These are phyloP conservation scores for Auriscalpium microsporum DNA, from an alignment of 768 basidiomycete species.

Conservation along the genomic window DNA sequence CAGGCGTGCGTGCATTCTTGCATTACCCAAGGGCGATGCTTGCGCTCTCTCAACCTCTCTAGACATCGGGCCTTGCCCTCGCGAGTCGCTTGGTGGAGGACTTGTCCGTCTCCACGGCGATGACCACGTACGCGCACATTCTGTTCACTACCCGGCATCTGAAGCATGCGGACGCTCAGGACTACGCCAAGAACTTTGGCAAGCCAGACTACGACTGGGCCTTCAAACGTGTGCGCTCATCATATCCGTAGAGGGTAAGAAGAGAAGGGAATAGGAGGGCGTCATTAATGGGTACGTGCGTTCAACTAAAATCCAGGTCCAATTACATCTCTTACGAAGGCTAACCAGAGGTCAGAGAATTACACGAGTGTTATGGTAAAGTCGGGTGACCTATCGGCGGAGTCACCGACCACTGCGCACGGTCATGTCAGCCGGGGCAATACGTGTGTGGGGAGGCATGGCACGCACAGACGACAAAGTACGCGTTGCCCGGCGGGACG, in stretches of 20 bases:
- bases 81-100: constrained; percentile 13
- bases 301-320: too few relatives aligned
- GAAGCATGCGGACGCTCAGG: not conserved
- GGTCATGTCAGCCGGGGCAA: not conserved
- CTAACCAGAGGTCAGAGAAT: too few relatives aligned
- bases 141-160: not conserved
- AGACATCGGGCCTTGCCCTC: constrained; percentile 11
- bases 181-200: constrained; percentile 9
- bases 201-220: constrained; percentile 14
- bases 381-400: constrained; percentile 27
- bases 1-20: not conserved
- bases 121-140: constrained; percentile 3
- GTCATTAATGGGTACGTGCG: too few relatives aligned
- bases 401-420: constrained; percentile 27
- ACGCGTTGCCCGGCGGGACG: not conserved
- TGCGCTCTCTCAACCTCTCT: not conserved
- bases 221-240: constrained; percentile 2
- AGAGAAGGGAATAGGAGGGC: too few relatives aligned
- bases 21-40: too few relatives aligned
- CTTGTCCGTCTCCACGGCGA: constrained; percentile 5
- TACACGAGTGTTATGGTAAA: constrained; percentile 19
- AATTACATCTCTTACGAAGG: too few relatives aligned
- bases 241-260: too few relatives aligned
- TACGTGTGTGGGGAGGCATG: not conserved
- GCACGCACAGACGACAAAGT: not conserved